Conservation (phyloP, 306 rosid genomes). For the Trifolium fragiferum region DNA sequence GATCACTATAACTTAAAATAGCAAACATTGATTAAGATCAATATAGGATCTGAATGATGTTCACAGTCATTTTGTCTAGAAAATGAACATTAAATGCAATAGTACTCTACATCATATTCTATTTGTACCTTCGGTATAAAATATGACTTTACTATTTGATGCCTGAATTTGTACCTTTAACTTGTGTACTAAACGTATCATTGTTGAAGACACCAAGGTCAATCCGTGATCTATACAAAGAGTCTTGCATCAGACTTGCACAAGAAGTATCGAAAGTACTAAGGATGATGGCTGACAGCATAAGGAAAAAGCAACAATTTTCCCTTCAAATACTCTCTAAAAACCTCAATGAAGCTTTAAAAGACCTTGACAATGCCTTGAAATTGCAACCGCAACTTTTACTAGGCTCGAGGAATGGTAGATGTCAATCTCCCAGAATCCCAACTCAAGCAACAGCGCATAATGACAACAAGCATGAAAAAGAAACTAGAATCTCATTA, state of each 20-base stretch:
- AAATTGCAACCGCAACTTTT: slow-evolving; percentile 77
- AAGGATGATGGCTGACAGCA: slow-evolving; percentile 64
- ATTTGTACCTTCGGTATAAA: not conserved
- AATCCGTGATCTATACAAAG: slow-evolving; percentile 64
- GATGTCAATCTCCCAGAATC: slow-evolving; percentile 39
- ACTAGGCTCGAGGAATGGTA: slow-evolving; percentile 62
- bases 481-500: slow-evolving; percentile 39
- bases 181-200: slow-evolving; percentile 10
- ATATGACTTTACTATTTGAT: not conserved
- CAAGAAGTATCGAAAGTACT: slow-evolving; percentile 70
- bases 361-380: slow-evolving; percentile 68
- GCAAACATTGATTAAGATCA: not conserved
- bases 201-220: slow-evolving; percentile 65
- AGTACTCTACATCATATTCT: not conserved
- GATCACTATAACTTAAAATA: slow-evolving; percentile 7
- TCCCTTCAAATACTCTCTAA: slow-evolving; percentile 65
- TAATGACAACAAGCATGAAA: slow-evolving; percentile 38
- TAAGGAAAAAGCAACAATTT: slow-evolving; percentile 61
- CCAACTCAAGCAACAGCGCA: slow-evolving; percentile 49
- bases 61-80: not conserved
- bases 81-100: not conserved
- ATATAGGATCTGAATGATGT: slow-evolving; percentile 28
- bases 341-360: slow-evolving; percentile 64
- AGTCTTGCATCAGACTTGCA: slow-evolving; percentile 66
- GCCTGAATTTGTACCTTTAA: not conserved